Conservation (phyloP, 148 eudicot genomes). For the Simmondsia chinensis region DNA sequence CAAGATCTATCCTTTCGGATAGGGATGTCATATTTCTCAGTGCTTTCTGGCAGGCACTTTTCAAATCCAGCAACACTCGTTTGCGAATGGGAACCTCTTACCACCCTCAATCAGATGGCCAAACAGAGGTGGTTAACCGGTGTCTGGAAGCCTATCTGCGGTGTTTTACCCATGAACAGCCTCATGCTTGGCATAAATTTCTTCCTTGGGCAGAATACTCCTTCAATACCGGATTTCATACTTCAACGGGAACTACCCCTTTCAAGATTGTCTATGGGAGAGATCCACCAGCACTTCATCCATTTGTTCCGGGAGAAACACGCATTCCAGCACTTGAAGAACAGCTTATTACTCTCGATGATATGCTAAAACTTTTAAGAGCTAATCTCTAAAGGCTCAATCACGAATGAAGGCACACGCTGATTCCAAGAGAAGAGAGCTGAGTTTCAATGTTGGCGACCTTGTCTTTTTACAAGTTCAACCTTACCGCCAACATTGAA, state of each 20-base stretch:
- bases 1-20: not conserved
- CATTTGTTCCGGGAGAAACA: not conserved
- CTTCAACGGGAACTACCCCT: slow-evolving; percentile 4
- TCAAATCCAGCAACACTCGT: not conserved
- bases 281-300: slow-evolving; percentile 2
- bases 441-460: too few species aligned
- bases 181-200: not conserved
- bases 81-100: not conserved
- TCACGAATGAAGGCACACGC: not conserved
- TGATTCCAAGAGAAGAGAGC: too few species aligned
- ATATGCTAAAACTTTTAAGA: not conserved
- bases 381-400: too few species aligned
- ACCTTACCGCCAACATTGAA: too few species aligned
- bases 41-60: not conserved
- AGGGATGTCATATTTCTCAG: not conserved
- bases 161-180: slow-evolving; percentile 7
- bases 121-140: too few species aligned
- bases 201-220: slow-evolving; percentile 6
- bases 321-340: not conserved
- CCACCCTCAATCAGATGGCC: too few species aligned
- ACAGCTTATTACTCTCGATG: not conserved
- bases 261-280: slow-evolving; percentile 4
- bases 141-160: not conserved
- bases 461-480: too few species aligned
- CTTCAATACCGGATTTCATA: slow-evolving; percentile 4